phyloP scores from a whole-genome alignment of 2,329 filamentous ascomycete genomes.

The Metarhizium guizhouense region DNA sequence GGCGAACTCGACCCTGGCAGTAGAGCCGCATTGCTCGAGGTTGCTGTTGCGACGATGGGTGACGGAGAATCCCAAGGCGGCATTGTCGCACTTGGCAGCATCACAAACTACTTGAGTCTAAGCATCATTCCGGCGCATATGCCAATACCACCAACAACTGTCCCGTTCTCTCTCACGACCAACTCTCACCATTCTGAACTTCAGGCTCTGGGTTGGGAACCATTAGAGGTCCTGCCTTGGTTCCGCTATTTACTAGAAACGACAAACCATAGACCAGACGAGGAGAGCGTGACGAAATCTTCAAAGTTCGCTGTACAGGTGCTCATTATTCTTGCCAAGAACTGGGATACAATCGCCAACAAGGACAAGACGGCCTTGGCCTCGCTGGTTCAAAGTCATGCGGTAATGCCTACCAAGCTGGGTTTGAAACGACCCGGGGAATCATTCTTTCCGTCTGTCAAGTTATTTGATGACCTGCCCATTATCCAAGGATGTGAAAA shows the following conservation, averaged over 20 bases:
- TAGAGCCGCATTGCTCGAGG: constrained; percentile 63
- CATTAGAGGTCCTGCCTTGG: constrained; percentile 81
- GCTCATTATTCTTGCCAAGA: constrained; percentile 73
- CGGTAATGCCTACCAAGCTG: constrained; percentile 80
- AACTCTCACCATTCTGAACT: constrained; percentile 58
- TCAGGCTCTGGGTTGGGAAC: constrained; percentile 75
- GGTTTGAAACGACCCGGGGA: constrained; percentile 83
- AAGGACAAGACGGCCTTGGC: constrained; percentile 57
- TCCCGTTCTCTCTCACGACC: constrained; percentile 78
- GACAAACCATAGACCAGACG: constrained; percentile 46
- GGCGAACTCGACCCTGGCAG: constrained; percentile 63
- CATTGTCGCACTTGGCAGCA: constrained; percentile 68
- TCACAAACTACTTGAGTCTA: constrained; percentile 67
- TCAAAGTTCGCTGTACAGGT: constrained; percentile 69
- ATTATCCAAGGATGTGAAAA: constrained; percentile 66
- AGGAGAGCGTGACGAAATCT: constrained; percentile 63
- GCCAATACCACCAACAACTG: constrained; percentile 70
- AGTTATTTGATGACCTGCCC: constrained; percentile 88
- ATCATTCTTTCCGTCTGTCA: constrained; percentile 88
- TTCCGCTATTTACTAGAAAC: constrained; percentile 69
- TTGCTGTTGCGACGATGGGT: constrained; percentile 64
- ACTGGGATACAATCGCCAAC: constrained; percentile 73
- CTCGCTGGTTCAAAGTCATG: constrained; percentile 54
- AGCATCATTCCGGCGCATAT: constrained; percentile 72
- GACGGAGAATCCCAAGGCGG: constrained; percentile 54